Evolutionary conservation across 495 filamentous ascomycete species (phyloP).

Genomic region (Aspergillus taichungensis): DNA sequence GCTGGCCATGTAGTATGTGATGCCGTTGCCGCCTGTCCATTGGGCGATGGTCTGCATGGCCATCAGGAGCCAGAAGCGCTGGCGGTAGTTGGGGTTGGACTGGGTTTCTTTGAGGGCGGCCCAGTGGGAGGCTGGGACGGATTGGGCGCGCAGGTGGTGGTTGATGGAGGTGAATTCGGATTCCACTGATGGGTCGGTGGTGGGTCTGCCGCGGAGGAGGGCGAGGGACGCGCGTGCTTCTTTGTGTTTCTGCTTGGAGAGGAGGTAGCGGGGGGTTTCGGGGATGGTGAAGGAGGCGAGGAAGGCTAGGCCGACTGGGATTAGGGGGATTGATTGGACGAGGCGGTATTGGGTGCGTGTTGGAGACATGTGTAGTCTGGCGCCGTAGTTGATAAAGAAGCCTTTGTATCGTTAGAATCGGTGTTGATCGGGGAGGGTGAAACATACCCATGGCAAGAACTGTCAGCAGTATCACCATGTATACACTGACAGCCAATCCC

Average conservation of each 20-base stretch:
- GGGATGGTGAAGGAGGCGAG: conserved; percentile 28
- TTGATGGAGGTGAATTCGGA: conserved; percentile 32
- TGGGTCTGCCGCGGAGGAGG: conserved; percentile 27
- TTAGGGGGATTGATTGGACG: conserved; percentile 35
- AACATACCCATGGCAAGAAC: conserved; percentile 32
- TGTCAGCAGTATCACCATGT: conserved; percentile 39
- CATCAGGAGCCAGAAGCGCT: conserved; percentile 39
- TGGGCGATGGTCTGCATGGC: conserved; percentile 38
- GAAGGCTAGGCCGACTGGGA: conserved; percentile 31
- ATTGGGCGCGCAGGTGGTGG: conserved; percentile 19
- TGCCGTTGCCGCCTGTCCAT: conserved; percentile 41
- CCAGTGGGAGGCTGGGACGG: conserved; percentile 27
- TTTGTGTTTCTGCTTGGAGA: conserved; percentile 25
- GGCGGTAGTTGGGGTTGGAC: conserved; percentile 31
- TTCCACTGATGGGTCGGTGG: conserved; percentile 20
- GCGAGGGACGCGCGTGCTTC: conserved; percentile 29
- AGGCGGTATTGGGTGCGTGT: conserved; percentile 35
- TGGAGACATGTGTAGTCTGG: conserved; percentile 28
- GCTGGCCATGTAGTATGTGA: conserved; percentile 37
- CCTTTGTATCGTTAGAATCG: conserved; percentile 15
- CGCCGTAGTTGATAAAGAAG: conserved; percentile 43
- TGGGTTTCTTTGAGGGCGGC: conserved; percentile 35
- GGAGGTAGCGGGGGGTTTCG: conserved; percentile 36
- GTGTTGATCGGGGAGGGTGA: neutral
- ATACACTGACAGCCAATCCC: conserved; percentile 41